A percentile compares a stretch with the other conserved stretches of the same genome.
Evolutionary conservation across 768 basidiomycete genomes (phyloP).

Genomic region (Rhizopogon vesiculosus): DNA sequence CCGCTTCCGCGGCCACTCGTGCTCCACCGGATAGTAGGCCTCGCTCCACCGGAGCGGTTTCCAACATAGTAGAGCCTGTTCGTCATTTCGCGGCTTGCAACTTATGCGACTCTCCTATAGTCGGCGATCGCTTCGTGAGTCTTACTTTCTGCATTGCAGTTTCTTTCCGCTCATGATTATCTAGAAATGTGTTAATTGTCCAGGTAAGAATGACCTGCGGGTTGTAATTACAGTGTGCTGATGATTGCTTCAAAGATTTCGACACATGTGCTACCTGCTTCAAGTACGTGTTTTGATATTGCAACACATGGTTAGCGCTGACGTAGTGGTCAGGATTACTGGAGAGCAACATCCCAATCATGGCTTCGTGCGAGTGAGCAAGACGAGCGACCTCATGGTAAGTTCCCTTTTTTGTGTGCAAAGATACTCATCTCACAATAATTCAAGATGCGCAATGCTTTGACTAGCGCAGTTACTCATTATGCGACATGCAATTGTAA

Average conservation of each 20-base stretch:
- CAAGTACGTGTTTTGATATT: constrained; percentile 31
- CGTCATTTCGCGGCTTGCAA: constrained; percentile 70
- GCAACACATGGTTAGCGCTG: background rate
- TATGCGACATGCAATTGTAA: constrained; percentile 56
- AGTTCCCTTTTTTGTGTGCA: constrained; percentile 15
- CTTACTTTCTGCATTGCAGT: background rate
- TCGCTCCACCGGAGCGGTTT: background rate
- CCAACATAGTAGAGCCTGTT: constrained; percentile 16
- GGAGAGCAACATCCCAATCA: constrained; percentile 73
- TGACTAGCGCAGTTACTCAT: constrained; percentile 32
- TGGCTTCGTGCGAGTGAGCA: constrained; percentile 60
- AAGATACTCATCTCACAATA: background rate
- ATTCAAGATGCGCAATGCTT: constrained; percentile 25
- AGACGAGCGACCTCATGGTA: constrained; percentile 55
- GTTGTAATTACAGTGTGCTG: background rate
- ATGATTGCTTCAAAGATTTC: constrained; percentile 44
- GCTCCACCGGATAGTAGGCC: background rate
- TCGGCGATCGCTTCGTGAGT: constrained; percentile 70
- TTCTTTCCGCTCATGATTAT: constrained; percentile 1
- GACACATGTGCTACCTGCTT: constrained; percentile 74
- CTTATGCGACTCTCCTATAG: constrained; percentile 67
- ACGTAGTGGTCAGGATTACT: constrained; percentile 44
- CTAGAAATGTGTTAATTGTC: constrained; percentile 76
- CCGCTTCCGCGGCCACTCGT: constrained; percentile 4
- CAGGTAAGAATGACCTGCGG: constrained; percentile 25